Conservation (phyloP, 192 early-diverging fungal species). For the Coemansia sp. region DNA sequence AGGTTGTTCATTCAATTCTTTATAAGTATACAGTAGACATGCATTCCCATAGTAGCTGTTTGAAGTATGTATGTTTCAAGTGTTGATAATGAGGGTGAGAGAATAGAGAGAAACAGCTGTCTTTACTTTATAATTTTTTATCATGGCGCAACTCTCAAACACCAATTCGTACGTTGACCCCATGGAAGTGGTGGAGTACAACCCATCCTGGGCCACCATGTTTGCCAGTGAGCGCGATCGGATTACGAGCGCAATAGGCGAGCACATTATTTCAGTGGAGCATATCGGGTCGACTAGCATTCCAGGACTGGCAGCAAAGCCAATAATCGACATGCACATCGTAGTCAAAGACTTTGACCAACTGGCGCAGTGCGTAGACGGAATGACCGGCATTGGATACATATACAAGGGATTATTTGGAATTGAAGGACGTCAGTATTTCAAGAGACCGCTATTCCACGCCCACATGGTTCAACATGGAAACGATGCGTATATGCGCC, state of each 20-base stretch:
- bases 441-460: conserved; percentile 2
- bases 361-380: neutral
- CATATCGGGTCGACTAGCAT: conserved; percentile 30
- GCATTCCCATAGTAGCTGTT: neutral
- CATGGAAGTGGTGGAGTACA: conserved; percentile 4
- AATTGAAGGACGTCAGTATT: conserved; percentile 15
- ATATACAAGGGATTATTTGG: conserved; percentile 1
- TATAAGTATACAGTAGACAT: neutral
- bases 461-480: conserved; percentile 2
- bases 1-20: neutral
- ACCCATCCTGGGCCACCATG: neutral
- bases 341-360: conserved; percentile 4
- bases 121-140: too few relatives aligned
- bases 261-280: neutral
- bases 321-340: conserved; percentile 18
- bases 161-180: conserved; percentile 5
- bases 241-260: neutral
- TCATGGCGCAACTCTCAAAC: too few relatives aligned
- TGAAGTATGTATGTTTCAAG: neutral
- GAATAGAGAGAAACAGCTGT: too few relatives aligned
- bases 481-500: conserved; percentile 6
- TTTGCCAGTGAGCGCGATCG: neutral
- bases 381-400: neutral
- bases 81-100: too few relatives aligned
- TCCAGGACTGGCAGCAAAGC: conserved; percentile 22